Percentiles rank a stretch among this genome's conserved stretches.
phyloP scores from a whole-genome alignment of 768 basidiomycete species.

The Suillus spraguei region DNA sequence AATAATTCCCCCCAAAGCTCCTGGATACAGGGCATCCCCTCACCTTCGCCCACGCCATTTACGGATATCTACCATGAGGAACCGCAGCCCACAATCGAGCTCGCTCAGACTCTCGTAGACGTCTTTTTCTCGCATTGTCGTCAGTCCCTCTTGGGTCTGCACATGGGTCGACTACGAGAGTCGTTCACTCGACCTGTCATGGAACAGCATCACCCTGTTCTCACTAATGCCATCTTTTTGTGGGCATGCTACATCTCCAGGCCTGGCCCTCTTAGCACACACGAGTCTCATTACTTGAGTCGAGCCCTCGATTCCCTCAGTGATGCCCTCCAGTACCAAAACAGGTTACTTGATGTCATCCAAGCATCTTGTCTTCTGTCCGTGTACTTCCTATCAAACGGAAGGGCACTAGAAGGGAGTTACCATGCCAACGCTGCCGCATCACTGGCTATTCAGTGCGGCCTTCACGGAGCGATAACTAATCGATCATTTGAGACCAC shows the following conservation, averaged over 20 bases:
- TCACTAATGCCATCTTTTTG: conserved; percentile 81
- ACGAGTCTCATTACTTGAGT: conserved; percentile 72
- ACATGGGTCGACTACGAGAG: conserved; percentile 66
- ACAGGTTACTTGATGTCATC: conserved; percentile 67
- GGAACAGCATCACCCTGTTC: conserved; percentile 72
- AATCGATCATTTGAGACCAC: conserved; percentile 34
- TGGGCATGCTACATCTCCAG: conserved; percentile 84
- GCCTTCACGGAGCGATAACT: conserved; percentile 54
- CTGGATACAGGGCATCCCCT: conserved; percentile 52
- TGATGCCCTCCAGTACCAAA: conserved; percentile 59
- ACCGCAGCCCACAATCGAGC: conserved; percentile 55
- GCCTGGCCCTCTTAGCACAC: conserved; percentile 66
- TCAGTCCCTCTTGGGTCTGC: conserved; percentile 72
- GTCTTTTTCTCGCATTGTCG: conserved; percentile 76
- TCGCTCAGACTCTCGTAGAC: conserved; percentile 72
- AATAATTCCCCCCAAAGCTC: conserved; percentile 53
- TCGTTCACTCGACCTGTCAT: conserved; percentile 52
- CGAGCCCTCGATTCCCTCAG: conserved; percentile 63
- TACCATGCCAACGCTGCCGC: conserved; percentile 78
- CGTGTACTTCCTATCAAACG: conserved; percentile 76
- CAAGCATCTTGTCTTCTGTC: conserved; percentile 78
- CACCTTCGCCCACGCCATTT: conserved; percentile 56
- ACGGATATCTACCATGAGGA: conserved; percentile 50
- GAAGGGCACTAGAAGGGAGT: conserved; percentile 75
- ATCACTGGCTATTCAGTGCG: conserved; percentile 71